Base-by-base conservation (phyloP, 805 yeast genomes). In the Candida silvicultrix region DNA sequence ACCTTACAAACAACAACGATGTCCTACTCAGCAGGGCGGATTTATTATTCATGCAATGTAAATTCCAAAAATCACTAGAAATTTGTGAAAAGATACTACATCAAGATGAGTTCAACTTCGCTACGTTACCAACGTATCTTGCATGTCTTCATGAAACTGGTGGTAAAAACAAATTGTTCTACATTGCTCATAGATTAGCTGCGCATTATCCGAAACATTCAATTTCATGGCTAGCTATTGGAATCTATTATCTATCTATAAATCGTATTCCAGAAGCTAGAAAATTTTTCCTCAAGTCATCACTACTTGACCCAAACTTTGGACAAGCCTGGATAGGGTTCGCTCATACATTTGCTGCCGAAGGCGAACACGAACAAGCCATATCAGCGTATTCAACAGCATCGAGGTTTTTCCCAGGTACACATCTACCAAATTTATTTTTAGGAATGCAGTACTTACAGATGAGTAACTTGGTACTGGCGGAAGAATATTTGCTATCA, bases 361-460 rank as follows among this genome's bases (percentile, higher is more conserved):
- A 94, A 63, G 95, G 97, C n/a, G 99, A 94, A 65, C 97, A 94
- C 63, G 99, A 94, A 63, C 98, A 94, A 65, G 98, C 98, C 1
- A 85, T 94, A 20, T 85, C 97, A 46, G 98, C 98, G 0, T 94
- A 90, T 65, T 90, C 98, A 2, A 90, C 96, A 12, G 97, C 97
- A 0, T 89, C 96, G 1, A 71, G 97, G 50, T 73, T 90, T 38
- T 94, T 94, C 58, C 89, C 90, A 0, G 95, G 96, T 1, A 83
- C 90, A 4, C 97, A 94, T 62, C 67, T 90, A 41, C 98, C 99
- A 2, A 81, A 85, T 57, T 67, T 94, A 48, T 92, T 87, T 57
- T 70, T 94, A 36, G 99, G 99, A 1, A 94, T 94, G 97, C 98
- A 94, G 68, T 92, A 94, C 63, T 68, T 89, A 55, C 89, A 88